A percentile compares a stretch with the other conserved stretches of the same genome.
Conservation (phyloP, 2,329 filamentous ascomycete genomes). For the Monosporascus sp. region DNA sequence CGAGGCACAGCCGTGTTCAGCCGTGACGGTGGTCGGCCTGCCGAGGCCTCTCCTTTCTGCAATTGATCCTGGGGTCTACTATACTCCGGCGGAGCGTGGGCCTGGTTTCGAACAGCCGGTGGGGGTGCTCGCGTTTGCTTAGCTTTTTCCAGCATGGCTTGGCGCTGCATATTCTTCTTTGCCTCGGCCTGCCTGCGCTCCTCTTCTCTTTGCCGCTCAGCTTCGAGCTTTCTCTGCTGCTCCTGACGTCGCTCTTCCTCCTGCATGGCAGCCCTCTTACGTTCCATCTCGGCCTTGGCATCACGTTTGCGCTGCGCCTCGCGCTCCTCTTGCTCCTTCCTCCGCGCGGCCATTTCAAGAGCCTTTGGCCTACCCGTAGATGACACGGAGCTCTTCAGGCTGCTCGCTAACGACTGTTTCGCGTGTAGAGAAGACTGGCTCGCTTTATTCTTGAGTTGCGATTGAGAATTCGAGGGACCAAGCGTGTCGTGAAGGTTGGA, state of each 20-base stretch:
- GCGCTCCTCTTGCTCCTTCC: slow-evolving; percentile 80
- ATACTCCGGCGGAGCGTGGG: slow-evolving; percentile 46
- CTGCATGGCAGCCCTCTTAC: slow-evolving; percentile 63
- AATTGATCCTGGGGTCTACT: slow-evolving; percentile 20
- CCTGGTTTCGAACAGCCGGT: slow-evolving; percentile 52
- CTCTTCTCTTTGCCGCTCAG: slow-evolving; percentile 56
- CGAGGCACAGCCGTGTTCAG: slow-evolving; percentile 51
- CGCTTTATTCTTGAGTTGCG: slow-evolving; percentile 55
- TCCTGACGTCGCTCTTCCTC: slow-evolving; percentile 62
- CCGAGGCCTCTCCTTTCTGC: slow-evolving; percentile 21
- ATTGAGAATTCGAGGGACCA: slow-evolving; percentile 34
- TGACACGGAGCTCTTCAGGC: slow-evolving; percentile 61
- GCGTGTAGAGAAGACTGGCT: slow-evolving; percentile 62
- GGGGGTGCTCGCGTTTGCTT: slow-evolving; percentile 61
- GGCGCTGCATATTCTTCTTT: slow-evolving; percentile 62
- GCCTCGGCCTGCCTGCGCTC: slow-evolving; percentile 59
- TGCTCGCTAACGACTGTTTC: slow-evolving; percentile 53
- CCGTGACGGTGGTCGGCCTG: slow-evolving; percentile 48
- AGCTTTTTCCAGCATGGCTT: slow-evolving; percentile 58
- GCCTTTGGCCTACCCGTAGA: slow-evolving; percentile 64
- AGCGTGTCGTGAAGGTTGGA: slow-evolving; percentile 55
- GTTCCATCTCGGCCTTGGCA: slow-evolving; percentile 75
- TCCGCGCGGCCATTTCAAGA: slow-evolving; percentile 69
- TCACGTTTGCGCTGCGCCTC: slow-evolving; percentile 75
- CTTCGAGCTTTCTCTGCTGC: slow-evolving; percentile 54